Percentiles rank a stretch among this genome's conserved stretches.
Evolutionary conservation across 768 basidiomycete genomes (phyloP).

Genomic region (Pleurotus ostreatus): DNA sequence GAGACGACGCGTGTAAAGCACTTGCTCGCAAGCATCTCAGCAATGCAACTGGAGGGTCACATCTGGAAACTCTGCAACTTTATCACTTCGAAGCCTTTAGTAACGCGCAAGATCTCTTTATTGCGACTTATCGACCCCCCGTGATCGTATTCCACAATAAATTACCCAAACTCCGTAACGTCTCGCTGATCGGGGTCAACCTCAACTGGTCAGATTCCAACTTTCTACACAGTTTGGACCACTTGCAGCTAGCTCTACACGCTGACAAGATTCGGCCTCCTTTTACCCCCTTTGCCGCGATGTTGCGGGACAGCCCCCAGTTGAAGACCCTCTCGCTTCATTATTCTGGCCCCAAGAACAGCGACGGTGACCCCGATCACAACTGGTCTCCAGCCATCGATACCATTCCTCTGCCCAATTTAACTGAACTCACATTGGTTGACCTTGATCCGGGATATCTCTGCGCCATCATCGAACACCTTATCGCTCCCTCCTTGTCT

Average conservation of each 20-base stretch:
- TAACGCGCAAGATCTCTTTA: conserved; percentile 44
- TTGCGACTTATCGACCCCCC: conserved; percentile 55
- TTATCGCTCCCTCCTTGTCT: conserved; percentile 41
- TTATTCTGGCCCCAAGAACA: conserved; percentile 51
- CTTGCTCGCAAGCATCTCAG: conserved; percentile 47
- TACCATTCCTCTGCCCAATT: conserved; percentile 29
- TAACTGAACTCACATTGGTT: conserved; percentile 45
- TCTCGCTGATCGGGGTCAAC: conserved; percentile 64
- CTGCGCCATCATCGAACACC: conserved; percentile 37
- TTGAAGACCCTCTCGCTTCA: conserved; percentile 47
- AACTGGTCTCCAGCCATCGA: conserved; percentile 30
- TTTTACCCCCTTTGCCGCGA: conserved; percentile 48
- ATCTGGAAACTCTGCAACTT: conserved; percentile 45
- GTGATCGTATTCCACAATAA: conserved; percentile 52
- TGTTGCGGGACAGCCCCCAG: conserved; percentile 46
- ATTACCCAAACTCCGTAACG: conserved; percentile 47
- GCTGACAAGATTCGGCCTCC: conserved; percentile 54
- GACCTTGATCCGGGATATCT: conserved; percentile 57
- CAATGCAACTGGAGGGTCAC: conserved; percentile 49
- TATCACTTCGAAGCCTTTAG: conserved; percentile 63
- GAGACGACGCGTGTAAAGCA: conserved; percentile 55
- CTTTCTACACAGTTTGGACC: conserved; percentile 43
- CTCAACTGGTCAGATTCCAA: conserved; percentile 52
- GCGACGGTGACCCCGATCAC: conserved; percentile 28
- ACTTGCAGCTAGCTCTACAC: conserved; percentile 59